Evolutionary conservation across 2,329 filamentous ascomycete genomes (phyloP).

Genomic region (Reticulascus tulasneorum): DNA sequence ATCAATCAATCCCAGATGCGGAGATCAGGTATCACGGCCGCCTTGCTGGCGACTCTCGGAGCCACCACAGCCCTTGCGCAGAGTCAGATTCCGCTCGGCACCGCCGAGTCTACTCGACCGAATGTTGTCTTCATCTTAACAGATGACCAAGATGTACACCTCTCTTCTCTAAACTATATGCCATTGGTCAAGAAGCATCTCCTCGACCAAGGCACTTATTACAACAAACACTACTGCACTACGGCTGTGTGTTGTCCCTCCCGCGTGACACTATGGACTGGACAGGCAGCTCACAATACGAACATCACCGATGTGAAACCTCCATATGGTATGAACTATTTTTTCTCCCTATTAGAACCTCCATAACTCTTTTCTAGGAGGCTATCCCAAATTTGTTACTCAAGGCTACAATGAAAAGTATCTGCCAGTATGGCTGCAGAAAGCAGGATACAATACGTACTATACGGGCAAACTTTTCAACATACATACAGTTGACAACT

Average conservation of each 20-base stretch:
- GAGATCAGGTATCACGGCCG: too few relatives aligned
- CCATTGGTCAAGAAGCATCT: slow-evolving; percentile 54
- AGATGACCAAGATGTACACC: slow-evolving; percentile 22
- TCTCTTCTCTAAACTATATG: slow-evolving; percentile 48
- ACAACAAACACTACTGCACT: slow-evolving; percentile 23
- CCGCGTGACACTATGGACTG: slow-evolving; percentile 18
- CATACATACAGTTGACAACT: slow-evolving; percentile 42
- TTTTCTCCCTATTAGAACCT: too few relatives aligned
- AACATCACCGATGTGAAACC: slow-evolving; percentile 20
- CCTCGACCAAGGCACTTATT: slow-evolving; percentile 19
- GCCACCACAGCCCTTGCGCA: too few relatives aligned
- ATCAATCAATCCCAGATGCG: too few relatives aligned
- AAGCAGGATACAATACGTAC: slow-evolving; percentile 47
- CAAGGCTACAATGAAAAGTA: slow-evolving; percentile 46
- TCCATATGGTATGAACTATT: not conserved
- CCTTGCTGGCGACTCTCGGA: too few relatives aligned
- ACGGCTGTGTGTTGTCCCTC: slow-evolving; percentile 23
- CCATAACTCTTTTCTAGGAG: too few relatives aligned
- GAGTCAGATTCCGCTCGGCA: too few relatives aligned
- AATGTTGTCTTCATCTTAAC: slow-evolving; percentile 22
- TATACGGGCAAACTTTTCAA: slow-evolving; percentile 53
- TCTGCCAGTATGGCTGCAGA: slow-evolving; percentile 47
- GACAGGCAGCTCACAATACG: slow-evolving; percentile 21
- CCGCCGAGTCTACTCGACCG: too few relatives aligned
- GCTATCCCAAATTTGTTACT: slow-evolving; percentile 45